Conservation (phyloP, 2,329 filamentous ascomycete genomes). For the Lasiodiplodia sp. region DNA sequence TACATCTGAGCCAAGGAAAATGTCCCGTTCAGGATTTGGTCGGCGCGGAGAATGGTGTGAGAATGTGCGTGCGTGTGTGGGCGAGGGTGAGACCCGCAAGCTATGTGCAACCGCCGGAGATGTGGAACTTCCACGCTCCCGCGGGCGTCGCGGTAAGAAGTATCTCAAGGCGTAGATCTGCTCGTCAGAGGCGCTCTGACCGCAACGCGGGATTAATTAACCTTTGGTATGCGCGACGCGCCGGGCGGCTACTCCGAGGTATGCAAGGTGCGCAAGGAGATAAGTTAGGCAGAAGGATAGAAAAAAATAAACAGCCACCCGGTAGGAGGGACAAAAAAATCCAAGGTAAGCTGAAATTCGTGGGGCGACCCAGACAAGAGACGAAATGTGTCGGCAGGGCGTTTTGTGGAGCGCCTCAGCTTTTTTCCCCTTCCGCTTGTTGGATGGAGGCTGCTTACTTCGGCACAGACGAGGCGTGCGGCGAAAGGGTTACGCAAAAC, state of each 20-base stretch:
- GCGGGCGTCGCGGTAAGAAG: neutral
- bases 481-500: constrained; percentile 14
- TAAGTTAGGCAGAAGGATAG: neutral
- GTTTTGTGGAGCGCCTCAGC: constrained; percentile 17
- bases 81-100: constrained; percentile 1
- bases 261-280: constrained; percentile 5
- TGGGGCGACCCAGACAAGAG: constrained; percentile 11
- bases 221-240: constrained; percentile 12
- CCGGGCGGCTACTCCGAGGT: neutral
- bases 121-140: neutral
- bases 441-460: constrained; percentile 12
- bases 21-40: neutral
- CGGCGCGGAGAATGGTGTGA: neutral
- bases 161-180: constrained; percentile 13
- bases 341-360: constrained; percentile 10
- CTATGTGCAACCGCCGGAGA: constrained; percentile 4
- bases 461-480: neutral
- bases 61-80: neutral
- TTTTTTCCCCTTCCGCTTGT: neutral
- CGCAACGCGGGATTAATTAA: constrained; percentile 23
- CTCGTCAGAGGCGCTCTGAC: constrained; percentile 8
- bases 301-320: constrained; percentile 10
- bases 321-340: neutral
- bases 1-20: constrained; percentile 22
- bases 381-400: constrained; percentile 21